phyloP scores from a whole-genome alignment of 495 filamentous ascomycete genomes.

The Penicillium turbatum region DNA sequence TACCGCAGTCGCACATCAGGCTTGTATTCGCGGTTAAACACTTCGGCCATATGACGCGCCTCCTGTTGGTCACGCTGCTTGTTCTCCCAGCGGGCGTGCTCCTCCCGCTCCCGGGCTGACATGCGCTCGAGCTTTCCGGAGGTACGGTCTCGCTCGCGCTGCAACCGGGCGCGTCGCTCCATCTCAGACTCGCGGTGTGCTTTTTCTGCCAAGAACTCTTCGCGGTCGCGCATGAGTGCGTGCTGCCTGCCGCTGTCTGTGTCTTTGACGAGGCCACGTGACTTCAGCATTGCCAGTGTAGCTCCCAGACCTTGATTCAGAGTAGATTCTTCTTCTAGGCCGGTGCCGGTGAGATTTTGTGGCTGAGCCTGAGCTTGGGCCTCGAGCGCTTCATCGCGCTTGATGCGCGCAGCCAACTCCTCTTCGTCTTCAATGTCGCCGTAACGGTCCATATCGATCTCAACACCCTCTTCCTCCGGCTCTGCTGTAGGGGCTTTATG shows the following conservation, averaged over 20 bases:
- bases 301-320: constrained; percentile 75
- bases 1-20: constrained; percentile 88
- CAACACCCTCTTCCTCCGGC: constrained; percentile 44
- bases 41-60: constrained; percentile 70
- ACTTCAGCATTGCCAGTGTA: constrained; percentile 73
- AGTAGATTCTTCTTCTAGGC: constrained; percentile 78
- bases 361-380: constrained; percentile 27
- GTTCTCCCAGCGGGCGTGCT: constrained; percentile 82
- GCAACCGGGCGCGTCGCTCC: constrained; percentile 70
- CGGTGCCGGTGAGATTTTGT: constrained; percentile 57
- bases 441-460: constrained; percentile 61
- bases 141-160: constrained; percentile 81
- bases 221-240: constrained; percentile 65
- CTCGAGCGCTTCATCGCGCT: constrained; percentile 42
- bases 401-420: constrained; percentile 44
- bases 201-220: constrained; percentile 81
- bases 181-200: constrained; percentile 64
- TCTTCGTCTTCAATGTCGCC: constrained; percentile 55
- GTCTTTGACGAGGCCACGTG: constrained; percentile 73
- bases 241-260: constrained; percentile 59
- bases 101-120: constrained; percentile 86
- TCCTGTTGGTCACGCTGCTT: constrained; percentile 77
- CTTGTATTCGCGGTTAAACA: constrained; percentile 83
- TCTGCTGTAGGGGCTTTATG: constrained; percentile 43
- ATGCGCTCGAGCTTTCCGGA: constrained; percentile 80